Base-by-base conservation (phyloP, 2,329 filamentous ascomycete species). In the Fusarium staphyleae region DNA sequence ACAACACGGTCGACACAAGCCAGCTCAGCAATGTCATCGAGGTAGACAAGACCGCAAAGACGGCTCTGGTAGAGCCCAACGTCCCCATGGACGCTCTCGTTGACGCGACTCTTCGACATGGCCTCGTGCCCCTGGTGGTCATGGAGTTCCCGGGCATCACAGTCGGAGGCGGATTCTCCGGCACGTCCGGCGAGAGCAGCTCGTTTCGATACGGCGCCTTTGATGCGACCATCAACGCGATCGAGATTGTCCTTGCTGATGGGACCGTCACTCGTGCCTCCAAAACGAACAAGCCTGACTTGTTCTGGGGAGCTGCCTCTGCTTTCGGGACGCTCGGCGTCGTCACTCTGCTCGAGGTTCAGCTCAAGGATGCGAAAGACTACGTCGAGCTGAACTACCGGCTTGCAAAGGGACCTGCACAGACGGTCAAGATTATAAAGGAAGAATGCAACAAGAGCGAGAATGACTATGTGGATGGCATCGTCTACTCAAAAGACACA, bases 91-190 rank as follows among this genome's bases (percentile, higher is more conserved):
- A 88, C 59, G 70, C 70, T 1, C 79, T 90, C 7, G 81, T 88
- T 11, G 78, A 80, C 46, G 81, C 80, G 3, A 84, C 85, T 1
- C 64, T 86, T n/a, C 71, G 74, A 15, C 71, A 81, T 46, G 79
- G 78, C 1, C 74, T 89, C 2, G 75, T 89, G 2, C 86, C 87
- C 1, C 82, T 84, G 0, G 85, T 90, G 0, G 86, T 89, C 5
- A 87, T 87, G 82, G 87, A 89, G 66, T 88, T 89, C 51, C 86
- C 85, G 2, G 86, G 85, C n/a, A 90, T 89, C 67, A 90, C 87
- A 2, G 84, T 82, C 5, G 87, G 87, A 18, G 87, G 87, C 29
- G 86, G 84, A 3, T 89, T 87, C 70, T 82, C 84, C 36, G 75
- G 87, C 2, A 87, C 84, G 0, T 83, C 85, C 7, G 87, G 86